These are phyloP conservation scores for Leccinellum albellum DNA, from an alignment of 768 basidiomycete species.

Conservation along the genomic window DNA sequence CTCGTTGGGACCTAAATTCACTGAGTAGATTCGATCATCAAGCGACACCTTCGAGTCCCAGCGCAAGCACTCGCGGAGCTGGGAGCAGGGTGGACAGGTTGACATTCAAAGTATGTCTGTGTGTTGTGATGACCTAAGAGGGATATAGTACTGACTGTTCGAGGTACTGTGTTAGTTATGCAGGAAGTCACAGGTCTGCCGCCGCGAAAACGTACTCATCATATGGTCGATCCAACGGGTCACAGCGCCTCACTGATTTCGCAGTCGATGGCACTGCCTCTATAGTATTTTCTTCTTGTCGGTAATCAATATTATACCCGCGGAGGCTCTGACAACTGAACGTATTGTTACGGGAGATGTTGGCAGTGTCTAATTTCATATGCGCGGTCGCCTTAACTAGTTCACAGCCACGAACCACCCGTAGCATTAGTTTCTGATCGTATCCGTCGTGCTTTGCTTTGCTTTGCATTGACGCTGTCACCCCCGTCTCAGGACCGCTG, in stretches of 20 bases:
- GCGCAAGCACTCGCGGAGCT: constrained; percentile 60
- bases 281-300: constrained; percentile 33
- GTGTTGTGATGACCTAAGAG: constrained; percentile 9
- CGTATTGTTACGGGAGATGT: constrained; percentile 6
- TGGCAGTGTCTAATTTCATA: constrained; percentile 15
- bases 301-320: constrained; percentile 20
- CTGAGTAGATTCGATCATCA: constrained; percentile 36
- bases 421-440: not conserved
- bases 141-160: constrained; percentile 7
- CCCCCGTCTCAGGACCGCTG: constrained; percentile 22
- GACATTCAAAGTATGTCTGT: constrained; percentile 27
- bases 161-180: constrained; percentile 17
- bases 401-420: constrained; percentile 3
- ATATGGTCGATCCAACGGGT: constrained; percentile 57
- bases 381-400: constrained; percentile 13
- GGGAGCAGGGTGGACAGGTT: constrained; percentile 49
- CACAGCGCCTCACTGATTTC: constrained; percentile 50
- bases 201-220: constrained; percentile 59
- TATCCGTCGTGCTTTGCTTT: constrained; percentile 13
- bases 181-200: constrained; percentile 54
- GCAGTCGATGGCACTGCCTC: constrained; percentile 52
- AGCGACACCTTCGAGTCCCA: constrained; percentile 37
- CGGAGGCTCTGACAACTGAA: constrained; percentile 14
- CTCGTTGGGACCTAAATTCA: constrained; percentile 28
- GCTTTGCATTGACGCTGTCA: constrained; percentile 17